These are phyloP conservation scores for Mycena epipterygia DNA, from an alignment of 768 basidiomycete species.

Conservation along the genomic window DNA sequence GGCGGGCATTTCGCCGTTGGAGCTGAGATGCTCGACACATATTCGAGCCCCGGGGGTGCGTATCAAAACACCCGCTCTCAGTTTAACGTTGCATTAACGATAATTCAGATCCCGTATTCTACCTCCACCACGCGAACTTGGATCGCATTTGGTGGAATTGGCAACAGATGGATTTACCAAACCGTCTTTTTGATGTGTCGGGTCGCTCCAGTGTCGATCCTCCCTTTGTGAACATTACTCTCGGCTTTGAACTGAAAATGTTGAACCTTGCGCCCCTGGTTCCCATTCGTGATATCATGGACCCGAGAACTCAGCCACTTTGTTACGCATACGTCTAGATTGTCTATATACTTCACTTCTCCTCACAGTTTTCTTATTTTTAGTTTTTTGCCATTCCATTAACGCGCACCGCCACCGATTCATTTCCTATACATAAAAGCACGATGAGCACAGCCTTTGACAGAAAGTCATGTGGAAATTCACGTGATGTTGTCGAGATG, in stretches of 20 bases:
- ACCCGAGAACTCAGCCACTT: conserved; percentile 9
- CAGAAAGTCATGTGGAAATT: no score
- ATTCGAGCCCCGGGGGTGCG: conserved; percentile 26
- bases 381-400: no score
- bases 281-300: conserved; percentile 31
- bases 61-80: not conserved
- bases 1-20: conserved; percentile 52
- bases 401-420: no score
- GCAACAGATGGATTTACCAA: conserved; percentile 35
- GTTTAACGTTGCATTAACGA: not conserved
- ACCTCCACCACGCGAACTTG: conserved; percentile 43
- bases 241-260: conserved; percentile 31
- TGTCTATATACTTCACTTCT: not conserved
- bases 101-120: conserved; percentile 41
- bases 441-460: no score
- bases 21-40: conserved; percentile 45
- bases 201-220: conserved; percentile 32
- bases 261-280: conserved; percentile 27
- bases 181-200: conserved; percentile 37
- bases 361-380: no score
- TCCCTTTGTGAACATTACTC: conserved; percentile 33
- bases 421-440: no score
- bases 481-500: no score
- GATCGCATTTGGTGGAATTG: conserved; percentile 42
- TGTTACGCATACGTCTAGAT: conserved; percentile 32